phyloP scores from a whole-genome alignment of 164 flowering plant genomes.

The Aristolochia fimbriata region DNA sequence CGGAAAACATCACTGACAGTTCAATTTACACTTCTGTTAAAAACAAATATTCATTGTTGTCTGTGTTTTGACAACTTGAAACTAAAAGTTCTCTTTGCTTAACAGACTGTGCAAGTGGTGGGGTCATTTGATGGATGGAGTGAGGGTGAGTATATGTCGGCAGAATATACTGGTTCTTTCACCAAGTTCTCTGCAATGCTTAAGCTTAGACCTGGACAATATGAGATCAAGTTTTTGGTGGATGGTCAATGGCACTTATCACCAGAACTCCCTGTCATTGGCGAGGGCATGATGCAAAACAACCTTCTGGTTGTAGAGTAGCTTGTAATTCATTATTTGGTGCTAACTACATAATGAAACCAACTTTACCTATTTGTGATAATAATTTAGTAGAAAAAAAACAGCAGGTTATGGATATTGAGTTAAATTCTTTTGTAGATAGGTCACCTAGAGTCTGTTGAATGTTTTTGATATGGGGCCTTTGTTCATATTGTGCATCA shows the following conservation, averaged over 20 bases:
- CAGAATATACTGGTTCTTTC: conserved; percentile 64
- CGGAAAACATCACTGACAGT: too few relatives aligned
- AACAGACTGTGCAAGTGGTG: conserved; percentile 87
- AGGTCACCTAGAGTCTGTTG: too few relatives aligned
- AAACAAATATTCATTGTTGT: too few relatives aligned
- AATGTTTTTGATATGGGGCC: too few relatives aligned
- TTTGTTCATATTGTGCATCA: too few relatives aligned
- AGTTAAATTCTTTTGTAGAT: too few relatives aligned
- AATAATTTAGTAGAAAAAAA: too few relatives aligned
- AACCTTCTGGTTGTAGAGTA: conserved; percentile 70
- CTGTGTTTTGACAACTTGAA: too few relatives aligned
- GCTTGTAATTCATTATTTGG: conserved; percentile 1
- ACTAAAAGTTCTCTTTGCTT: background rate
- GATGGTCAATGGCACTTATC: conserved; percentile 89
- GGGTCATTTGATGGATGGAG: conserved; percentile 95
- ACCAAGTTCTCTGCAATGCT: conserved; percentile 62
- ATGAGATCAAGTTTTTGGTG: conserved; percentile 88
- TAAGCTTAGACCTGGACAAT: conserved; percentile 87
- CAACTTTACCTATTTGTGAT: too few relatives aligned
- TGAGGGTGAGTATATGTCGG: conserved; percentile 79
- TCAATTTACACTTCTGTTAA: too few relatives aligned
- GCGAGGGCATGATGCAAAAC: conserved; percentile 66
- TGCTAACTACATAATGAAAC: too few relatives aligned
- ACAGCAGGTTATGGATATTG: too few relatives aligned
- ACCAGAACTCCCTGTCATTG: conserved; percentile 70